phyloP scores from a whole-genome alignment of 257 asterid species.

The Solanum dulcamara region DNA sequence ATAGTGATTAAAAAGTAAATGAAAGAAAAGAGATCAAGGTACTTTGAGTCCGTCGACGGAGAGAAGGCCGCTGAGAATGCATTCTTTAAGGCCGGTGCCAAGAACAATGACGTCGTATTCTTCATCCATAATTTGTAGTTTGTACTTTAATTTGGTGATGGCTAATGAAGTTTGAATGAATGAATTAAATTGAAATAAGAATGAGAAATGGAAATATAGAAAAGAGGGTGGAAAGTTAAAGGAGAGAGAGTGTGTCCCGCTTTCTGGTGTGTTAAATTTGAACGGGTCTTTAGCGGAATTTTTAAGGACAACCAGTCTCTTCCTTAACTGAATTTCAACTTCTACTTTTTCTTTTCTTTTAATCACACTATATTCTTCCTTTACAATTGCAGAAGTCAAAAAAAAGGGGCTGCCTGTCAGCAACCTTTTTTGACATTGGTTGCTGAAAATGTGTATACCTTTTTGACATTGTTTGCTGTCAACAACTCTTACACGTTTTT shows the following conservation, averaged over 20 bases:
- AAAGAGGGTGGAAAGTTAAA: constrained; percentile 4
- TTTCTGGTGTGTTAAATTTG: background rate
- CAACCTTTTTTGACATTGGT: too few species aligned
- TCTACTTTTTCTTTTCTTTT: background rate
- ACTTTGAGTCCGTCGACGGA: constrained; percentile 90
- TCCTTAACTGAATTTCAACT: background rate
- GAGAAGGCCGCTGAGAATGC: constrained; percentile 89
- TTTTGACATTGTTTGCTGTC: too few species aligned
- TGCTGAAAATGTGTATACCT: too few species aligned
- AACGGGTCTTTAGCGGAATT: constrained; percentile 19
- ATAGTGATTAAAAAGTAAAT: background rate
- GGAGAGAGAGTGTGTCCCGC: background rate
- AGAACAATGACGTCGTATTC: constrained; percentile 90
- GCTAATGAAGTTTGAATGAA: background rate
- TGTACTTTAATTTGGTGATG: background rate
- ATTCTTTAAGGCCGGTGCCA: constrained; percentile 94
- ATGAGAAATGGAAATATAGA: constrained; percentile 1
- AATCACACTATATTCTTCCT: too few species aligned
- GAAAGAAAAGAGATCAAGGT: background rate
- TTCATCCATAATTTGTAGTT: constrained; percentile 54
- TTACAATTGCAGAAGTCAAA: too few species aligned
- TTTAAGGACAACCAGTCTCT: background rate
- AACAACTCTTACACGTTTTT: too few species aligned
- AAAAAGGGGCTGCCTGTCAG: too few species aligned
- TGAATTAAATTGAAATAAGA: background rate